Evolutionary conservation across 2,329 filamentous ascomycete species (phyloP).

Genomic region (Penicillium hesseltinei): DNA sequence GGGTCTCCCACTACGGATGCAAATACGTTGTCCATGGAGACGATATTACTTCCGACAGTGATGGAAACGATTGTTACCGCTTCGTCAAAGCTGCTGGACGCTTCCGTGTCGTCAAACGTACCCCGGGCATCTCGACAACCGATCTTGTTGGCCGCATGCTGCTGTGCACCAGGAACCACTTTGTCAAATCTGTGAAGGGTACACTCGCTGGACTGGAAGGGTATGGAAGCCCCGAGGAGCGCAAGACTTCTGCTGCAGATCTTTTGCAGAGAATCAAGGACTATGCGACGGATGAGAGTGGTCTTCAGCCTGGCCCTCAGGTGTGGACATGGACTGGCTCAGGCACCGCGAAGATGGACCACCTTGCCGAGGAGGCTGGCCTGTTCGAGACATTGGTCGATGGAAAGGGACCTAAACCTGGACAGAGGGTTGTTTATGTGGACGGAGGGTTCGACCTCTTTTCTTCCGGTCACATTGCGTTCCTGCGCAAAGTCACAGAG

Average conservation of each 20-base stretch:
- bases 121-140: constrained; percentile 93
- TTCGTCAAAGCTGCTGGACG: constrained; percentile 92
- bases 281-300: constrained; percentile 85
- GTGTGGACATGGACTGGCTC: constrained; percentile 76
- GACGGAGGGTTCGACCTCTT: constrained; percentile 97
- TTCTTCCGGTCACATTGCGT: constrained; percentile 95
- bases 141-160: constrained; percentile 98
- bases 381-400: constrained; percentile 66
- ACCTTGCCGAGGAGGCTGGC: constrained; percentile 58
- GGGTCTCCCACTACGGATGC: constrained; percentile 95
- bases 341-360: constrained; percentile 36
- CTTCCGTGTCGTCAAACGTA: constrained; percentile 96
- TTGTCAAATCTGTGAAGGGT: constrained; percentile 75
- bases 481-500: constrained; percentile 73
- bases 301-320: constrained; percentile 72
- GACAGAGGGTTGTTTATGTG: constrained; percentile 87
- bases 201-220: constrained; percentile 71
- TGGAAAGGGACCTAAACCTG: constrained; percentile 69
- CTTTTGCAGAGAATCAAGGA: constrained; percentile 77
- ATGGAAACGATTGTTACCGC: constrained; percentile 93
- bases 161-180: constrained; percentile 90
- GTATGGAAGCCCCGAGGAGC: constrained; percentile 66
- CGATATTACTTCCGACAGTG: constrained; percentile 92
- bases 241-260: constrained; percentile 59
- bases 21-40: constrained; percentile 95